A percentile compares a stretch with the other conserved stretches of the same genome.
These are phyloP conservation scores for Lunularia cruciata DNA, from an alignment of 225 moss, liverwort and hornwort species.

Conservation along the genomic window DNA sequence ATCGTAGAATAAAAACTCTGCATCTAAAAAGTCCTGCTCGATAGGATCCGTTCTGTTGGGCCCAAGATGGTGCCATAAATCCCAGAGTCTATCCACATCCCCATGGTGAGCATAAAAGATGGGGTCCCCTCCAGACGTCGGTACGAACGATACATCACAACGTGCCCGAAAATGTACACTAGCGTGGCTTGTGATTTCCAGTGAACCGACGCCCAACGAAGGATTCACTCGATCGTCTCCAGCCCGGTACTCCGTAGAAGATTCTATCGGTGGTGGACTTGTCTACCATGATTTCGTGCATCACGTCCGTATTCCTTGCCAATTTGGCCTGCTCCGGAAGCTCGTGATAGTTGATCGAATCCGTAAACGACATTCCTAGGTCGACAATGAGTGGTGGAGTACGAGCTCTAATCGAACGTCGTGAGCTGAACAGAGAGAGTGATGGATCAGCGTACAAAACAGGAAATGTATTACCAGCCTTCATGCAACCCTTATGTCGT, in stretches of 20 bases:
- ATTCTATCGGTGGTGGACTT: neutral
- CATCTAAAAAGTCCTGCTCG: constrained; percentile 44
- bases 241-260: neutral
- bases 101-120: constrained; percentile 42
- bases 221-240: neutral
- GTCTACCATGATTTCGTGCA: neutral
- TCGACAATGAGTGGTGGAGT: neutral
- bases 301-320: neutral
- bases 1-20: constrained; percentile 54
- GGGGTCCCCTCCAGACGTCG: constrained; percentile 14
- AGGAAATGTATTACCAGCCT: neutral
- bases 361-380: neutral
- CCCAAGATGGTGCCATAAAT: constrained; percentile 16
- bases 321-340: neutral
- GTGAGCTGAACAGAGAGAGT: neutral
- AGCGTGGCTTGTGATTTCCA: neutral
- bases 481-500: neutral
- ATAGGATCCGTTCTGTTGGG: neutral
- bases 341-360: neutral
- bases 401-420: neutral
- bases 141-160: constrained; percentile 43
- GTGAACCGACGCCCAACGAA: neutral
- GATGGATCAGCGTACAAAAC: neutral
- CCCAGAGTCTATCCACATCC: constrained; percentile 40
- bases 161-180: constrained; percentile 23